Evolutionary conservation across 129 eudicot species (phyloP), one percentile per base, ranked within the genome.

Genomic region (Tagetes patula): DNA sequence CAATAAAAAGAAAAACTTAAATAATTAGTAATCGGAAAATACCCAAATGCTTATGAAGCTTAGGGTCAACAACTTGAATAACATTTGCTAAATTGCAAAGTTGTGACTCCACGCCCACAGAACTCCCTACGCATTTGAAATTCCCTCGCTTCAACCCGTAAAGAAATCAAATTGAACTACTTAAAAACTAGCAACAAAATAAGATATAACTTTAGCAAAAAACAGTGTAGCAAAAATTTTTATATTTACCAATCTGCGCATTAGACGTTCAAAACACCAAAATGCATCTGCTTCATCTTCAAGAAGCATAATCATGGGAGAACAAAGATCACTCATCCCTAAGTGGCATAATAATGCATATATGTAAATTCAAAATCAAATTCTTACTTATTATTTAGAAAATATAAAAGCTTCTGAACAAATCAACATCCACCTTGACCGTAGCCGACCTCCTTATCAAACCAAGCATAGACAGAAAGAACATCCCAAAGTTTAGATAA

Each of bases 261-360:
- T 94, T 75, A 94, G 53, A 43, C 88, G 99, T 80, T 94, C 96
- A 77, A 94, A 94, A 84, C 97, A 90, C 99, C 99, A 94, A 87
- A 87, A 94, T 34, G 99, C 85, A 80, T 90, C 97, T 9, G 99
- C 99, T 82, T 94, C 99, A 58, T 94, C 90, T 32, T 88, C 97
- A 47, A 94, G 89, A 53, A 94, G 96, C 77, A 94, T 87, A 73
- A 94, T 87, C 96, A 90, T 90, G 72, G 98, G 99, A 68, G 99
- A 90, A 85, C 97, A 94, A 73, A 90, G 91, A 84, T 94, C 99
- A 38, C 99, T 94, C 99, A 94, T 94, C 74, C 97, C 97, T 94
- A 89, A 75, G 74, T 77, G 47, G 42, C 13, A 54, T 33, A 60
- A 64, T 47, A 55, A 69, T 20, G 46, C 43, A 34, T 48, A 20